Conservation (phyloP, 2,329 filamentous ascomycete genomes). For the Neofusicoccum sp. region DNA sequence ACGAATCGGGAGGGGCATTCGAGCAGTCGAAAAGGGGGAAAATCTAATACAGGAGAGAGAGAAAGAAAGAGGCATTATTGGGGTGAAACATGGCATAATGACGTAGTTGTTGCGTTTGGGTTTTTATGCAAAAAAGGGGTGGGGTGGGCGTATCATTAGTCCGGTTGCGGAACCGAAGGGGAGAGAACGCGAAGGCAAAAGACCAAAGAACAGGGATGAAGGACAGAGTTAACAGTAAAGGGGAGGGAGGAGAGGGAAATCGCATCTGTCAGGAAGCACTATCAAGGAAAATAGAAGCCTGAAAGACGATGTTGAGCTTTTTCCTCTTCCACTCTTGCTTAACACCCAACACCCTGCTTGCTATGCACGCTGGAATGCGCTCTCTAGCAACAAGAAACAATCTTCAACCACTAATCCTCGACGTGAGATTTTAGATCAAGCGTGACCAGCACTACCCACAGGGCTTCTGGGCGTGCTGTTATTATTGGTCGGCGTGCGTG, state of each 20-base stretch:
- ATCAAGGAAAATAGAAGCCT: background rate
- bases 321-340: background rate
- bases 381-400: background rate
- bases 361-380: background rate
- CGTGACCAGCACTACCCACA: slow-evolving; percentile 6
- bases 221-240: background rate
- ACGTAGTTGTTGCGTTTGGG: background rate
- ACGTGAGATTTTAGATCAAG: background rate
- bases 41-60: background rate
- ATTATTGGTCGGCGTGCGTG: slow-evolving; percentile 6
- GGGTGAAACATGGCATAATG: background rate
- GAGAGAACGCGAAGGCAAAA: background rate
- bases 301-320: background rate
- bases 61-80: background rate
- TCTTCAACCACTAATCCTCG: background rate
- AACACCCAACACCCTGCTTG: background rate
- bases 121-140: background rate
- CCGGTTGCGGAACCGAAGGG: background rate
- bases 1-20: too few species aligned
- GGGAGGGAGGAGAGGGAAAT: background rate
- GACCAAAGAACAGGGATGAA: background rate
- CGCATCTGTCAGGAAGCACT: background rate
- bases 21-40: background rate
- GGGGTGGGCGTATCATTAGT: background rate
- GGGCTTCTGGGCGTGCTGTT: slow-evolving; percentile 11